These are phyloP conservation scores for Phytophthora cactorum DNA, from an alignment of 352 stramenopile genomes.

Conservation along the genomic window DNA sequence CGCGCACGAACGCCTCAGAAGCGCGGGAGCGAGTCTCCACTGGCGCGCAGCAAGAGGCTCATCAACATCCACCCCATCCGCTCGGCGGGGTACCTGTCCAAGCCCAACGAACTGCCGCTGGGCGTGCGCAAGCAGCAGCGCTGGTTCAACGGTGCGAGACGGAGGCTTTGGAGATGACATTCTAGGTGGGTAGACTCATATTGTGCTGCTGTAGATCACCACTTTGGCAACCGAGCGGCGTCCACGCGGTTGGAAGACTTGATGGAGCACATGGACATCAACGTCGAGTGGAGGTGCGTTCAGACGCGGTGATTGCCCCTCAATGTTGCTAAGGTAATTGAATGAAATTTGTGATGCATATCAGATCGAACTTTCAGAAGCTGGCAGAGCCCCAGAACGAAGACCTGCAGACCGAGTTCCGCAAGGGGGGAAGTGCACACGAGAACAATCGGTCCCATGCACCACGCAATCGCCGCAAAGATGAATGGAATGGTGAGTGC, in stretches of 20 bases:
- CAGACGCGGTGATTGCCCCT: neutral
- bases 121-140: conserved; percentile 79
- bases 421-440: conserved; percentile 54
- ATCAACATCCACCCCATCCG: conserved; percentile 85
- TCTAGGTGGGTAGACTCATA: conserved; percentile 3
- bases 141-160: conserved; percentile 78
- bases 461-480: conserved; percentile 52
- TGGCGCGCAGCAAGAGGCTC: conserved; percentile 69
- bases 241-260: conserved; percentile 80
- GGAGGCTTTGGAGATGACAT: neutral
- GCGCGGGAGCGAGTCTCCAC: conserved; percentile 56
- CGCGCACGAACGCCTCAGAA: conserved; percentile 73
- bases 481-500: conserved; percentile 74
- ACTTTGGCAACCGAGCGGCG: conserved; percentile 80
- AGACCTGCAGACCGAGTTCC: conserved; percentile 74
- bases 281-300: conserved; percentile 80
- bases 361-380: conserved; percentile 87
- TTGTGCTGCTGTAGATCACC: conserved; percentile 58
- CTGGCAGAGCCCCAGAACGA: conserved; percentile 80
- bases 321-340: neutral
- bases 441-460: conserved; percentile 46
- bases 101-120: conserved; percentile 73
- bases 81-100: conserved; percentile 64
- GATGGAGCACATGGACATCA: conserved; percentile 90
- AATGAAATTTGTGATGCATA: conserved; percentile 5